Base-by-base conservation (phyloP, 345 rosid genomes). In the Lepidium aucheri region DNA sequence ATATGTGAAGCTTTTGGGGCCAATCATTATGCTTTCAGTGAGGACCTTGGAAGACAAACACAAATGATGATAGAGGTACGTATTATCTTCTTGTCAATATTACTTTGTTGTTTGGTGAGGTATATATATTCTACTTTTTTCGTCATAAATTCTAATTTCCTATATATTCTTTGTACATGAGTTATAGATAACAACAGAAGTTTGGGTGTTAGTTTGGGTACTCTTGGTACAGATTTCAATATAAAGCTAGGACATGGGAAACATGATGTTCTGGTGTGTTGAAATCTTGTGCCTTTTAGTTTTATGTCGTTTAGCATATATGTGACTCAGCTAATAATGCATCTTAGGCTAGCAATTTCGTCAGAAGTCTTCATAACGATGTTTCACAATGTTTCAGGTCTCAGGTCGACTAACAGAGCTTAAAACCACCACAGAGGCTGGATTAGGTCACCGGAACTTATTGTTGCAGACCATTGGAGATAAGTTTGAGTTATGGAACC, bases 1-100 rank as follows among this genome's bases (percentile, higher is more conserved):
- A 90, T 88, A 67, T 86, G 96, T 74, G 99, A 94, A 72, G 99
- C 95, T 58, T 90, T 90, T 87, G 97, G 93, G 22, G 96, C 99
- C 59, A 94, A 86, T 72, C 93, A 91, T 44, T 94, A 94, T 80
- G 79, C 95, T 69, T 94, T 90, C 78, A 75, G 80, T 28, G 97
- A 88, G 67, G 99, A 88, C 20, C 64, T 83, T 26, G 84, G 85
- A 54, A 88, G 77, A 75, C 99, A 88, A 81, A 72, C 74, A 54
- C 84, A 86, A 56, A 85, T 82, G 84, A 76, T 80, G 53, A 53
- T 68, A 2, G 84, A 88, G 83, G 99, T 88, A 79, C 62, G 59
- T 22, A 49, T 40, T 63, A 28, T 72, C 44, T 16, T 51, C 22
- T 53, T 77, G 30, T 63, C 42, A 26, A 24, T 53, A 24, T n/a